Conservation (phyloP, 2,329 filamentous ascomycete species). For the Fusarium mangiferae region DNA sequence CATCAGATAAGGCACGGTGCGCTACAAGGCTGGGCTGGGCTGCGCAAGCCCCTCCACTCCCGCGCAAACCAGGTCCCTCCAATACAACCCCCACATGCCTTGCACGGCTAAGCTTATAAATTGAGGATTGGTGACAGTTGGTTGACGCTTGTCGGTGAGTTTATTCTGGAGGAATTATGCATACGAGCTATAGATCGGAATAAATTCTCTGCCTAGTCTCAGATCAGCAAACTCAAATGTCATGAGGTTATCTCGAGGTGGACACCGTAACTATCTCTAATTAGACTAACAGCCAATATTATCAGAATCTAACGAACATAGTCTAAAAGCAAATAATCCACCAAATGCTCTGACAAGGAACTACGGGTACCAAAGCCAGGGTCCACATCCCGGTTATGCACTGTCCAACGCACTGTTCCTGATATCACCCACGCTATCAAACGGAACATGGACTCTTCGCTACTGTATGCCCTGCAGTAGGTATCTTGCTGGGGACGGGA, state of each 20-base stretch:
- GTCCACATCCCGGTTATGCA: slow-evolving; percentile 28
- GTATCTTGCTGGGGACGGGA: slow-evolving; percentile 27
- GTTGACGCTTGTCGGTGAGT: neutral
- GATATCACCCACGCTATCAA: slow-evolving; percentile 7
- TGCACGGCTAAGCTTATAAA: slow-evolving; percentile 27
- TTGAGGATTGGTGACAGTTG: slow-evolving; percentile 2
- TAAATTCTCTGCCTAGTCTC: neutral
- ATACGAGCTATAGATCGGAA: neutral
- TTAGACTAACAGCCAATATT: slow-evolving; percentile 16
- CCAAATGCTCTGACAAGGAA: slow-evolving; percentile 14
- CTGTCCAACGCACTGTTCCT: slow-evolving; percentile 24
- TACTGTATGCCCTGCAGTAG: slow-evolving; percentile 3
- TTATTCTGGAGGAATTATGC: neutral
- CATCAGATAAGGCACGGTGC: slow-evolving; percentile 20
- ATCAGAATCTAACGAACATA: slow-evolving; percentile 9
- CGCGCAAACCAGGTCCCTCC: slow-evolving; percentile 32
- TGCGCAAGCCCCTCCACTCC: slow-evolving; percentile 35
- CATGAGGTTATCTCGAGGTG: slow-evolving; percentile 4
- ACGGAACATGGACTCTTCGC: slow-evolving; percentile 14
- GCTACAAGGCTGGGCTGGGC: slow-evolving; percentile 35
- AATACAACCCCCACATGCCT: slow-evolving; percentile 28
- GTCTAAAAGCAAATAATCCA: slow-evolving; percentile 3
- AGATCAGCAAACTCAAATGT: neutral
- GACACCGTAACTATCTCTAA: slow-evolving; percentile 2
- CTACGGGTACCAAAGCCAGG: slow-evolving; percentile 20